A percentile compares a stretch with the other conserved stretches of the same genome.
Evolutionary conservation across 2,329 filamentous ascomycete species (phyloP).

Genomic region (Phaeosphaeriaceae sp.): DNA sequence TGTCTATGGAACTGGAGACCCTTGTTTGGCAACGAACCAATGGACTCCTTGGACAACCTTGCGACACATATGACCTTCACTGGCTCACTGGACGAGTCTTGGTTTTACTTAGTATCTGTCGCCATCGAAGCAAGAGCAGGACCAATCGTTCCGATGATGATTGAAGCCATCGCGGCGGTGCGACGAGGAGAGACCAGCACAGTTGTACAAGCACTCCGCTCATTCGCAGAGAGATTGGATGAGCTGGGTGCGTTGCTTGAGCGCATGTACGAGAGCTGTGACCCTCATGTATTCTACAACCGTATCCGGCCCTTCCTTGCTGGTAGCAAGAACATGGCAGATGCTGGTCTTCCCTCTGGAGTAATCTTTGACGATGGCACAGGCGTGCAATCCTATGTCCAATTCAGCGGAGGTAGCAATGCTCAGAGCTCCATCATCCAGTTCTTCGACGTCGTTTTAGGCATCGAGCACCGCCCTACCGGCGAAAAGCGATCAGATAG

Average conservation of each 20-base stretch:
- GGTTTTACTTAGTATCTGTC: constrained; percentile 96
- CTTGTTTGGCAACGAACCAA: constrained; percentile 80
- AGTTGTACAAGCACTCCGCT: constrained; percentile 77
- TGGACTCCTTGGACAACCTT: constrained; percentile 86
- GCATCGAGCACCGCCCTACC: constrained; percentile 88
- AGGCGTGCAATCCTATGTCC: constrained; percentile 71
- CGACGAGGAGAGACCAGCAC: constrained; percentile 70
- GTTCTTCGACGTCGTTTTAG: constrained; percentile 92
- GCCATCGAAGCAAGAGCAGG: constrained; percentile 93
- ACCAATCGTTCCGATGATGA: constrained; percentile 85
- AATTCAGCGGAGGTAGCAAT: constrained; percentile 94
- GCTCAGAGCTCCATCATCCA: constrained; percentile 97
- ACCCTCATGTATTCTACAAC: constrained; percentile 93
- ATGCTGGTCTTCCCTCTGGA: constrained; percentile 86
- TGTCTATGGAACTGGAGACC: constrained; percentile 98
- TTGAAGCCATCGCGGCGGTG: constrained; percentile 82
- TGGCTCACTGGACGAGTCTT: constrained; percentile 93
- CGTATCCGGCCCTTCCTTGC: constrained; percentile 95
- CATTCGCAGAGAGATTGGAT: constrained; percentile 85
- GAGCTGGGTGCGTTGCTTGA: constrained; percentile 80
- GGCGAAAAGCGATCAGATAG: constrained; percentile 65
- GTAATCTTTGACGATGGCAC: constrained; percentile 85
- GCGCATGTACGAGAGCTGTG: constrained; percentile 94
- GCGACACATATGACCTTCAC: constrained; percentile 90
- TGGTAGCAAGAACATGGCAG: constrained; percentile 96